Evolutionary conservation across 805 yeast species (phyloP).

Genomic region (Candida corydali): DNA sequence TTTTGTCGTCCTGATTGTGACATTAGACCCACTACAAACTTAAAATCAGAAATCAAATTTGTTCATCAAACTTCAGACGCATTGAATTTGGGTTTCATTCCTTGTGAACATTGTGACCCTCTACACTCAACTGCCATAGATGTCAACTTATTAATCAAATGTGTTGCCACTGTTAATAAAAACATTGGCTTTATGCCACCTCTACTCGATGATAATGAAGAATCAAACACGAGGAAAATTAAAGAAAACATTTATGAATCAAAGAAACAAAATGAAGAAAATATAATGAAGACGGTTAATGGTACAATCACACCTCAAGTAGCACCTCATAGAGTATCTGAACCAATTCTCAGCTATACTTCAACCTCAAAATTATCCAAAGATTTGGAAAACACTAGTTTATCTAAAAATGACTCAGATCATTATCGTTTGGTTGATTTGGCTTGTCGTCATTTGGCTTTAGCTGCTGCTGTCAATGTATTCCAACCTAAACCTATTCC

Average conservation of each 20-base stretch:
- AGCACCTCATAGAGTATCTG: conserved; percentile 25
- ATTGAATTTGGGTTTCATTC: conserved; percentile 37
- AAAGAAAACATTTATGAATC: conserved; percentile 32
- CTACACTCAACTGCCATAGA: conserved; percentile 41
- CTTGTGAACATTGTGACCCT: conserved; percentile 59
- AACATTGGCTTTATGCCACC: conserved; percentile 57
- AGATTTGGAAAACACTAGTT: conserved; percentile 16
- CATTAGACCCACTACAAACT: conserved; percentile 36
- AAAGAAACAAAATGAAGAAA: conserved; percentile 21
- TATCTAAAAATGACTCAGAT: conserved; percentile 60
- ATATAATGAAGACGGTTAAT: conserved; percentile 19
- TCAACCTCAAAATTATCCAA: conserved; percentile 23
- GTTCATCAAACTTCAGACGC: conserved; percentile 42
- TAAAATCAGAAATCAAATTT: conserved; percentile 45
- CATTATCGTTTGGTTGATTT: conserved; percentile 66
- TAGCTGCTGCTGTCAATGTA: conserved; percentile 60
- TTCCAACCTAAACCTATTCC: conserved; percentile 21
- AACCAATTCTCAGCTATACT: conserved; percentile 25
- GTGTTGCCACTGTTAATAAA: conserved; percentile 54
- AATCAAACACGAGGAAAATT: conserved; percentile 30
- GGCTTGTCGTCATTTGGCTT: conserved; percentile 80
- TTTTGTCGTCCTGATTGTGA: conserved; percentile 73
- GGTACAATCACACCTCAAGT: conserved; percentile 4
- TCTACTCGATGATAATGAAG: conserved; percentile 42
- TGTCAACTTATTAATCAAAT: conserved; percentile 38